Evolutionary conservation across 805 yeast genomes (phyloP).

Genomic region (Starmerella powellii): DNA sequence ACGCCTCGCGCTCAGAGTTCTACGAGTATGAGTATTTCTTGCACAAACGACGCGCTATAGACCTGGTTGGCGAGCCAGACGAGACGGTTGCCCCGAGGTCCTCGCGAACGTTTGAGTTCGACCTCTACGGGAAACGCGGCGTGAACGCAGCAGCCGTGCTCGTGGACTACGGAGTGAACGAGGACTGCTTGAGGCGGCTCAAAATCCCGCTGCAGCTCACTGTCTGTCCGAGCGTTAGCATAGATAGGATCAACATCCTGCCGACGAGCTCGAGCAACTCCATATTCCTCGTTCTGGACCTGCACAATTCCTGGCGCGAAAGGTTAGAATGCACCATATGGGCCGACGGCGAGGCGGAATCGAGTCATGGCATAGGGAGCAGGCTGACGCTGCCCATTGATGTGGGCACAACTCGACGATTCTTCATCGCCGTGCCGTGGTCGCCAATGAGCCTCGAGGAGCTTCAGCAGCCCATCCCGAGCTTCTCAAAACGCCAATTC

Average conservation of each 20-base stretch:
- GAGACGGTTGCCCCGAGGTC: constrained; percentile 27
- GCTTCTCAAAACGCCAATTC: constrained; percentile 57
- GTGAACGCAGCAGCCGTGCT: constrained; percentile 52
- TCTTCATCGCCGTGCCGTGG: constrained; percentile 59
- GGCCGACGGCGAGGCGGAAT: constrained; percentile 6
- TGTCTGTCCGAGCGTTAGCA: constrained; percentile 59
- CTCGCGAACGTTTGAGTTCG: constrained; percentile 41
- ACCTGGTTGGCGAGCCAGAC: constrained; percentile 9
- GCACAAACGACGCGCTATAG: constrained; percentile 28
- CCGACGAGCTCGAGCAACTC: constrained; percentile 29
- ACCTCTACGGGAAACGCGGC: constrained; percentile 60
- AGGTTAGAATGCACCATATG: constrained; percentile 24
- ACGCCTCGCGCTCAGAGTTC: constrained; percentile 45
- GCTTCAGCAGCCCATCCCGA: constrained; percentile 50
- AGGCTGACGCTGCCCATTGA: constrained; percentile 16
- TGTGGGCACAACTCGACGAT: constrained; percentile 41
- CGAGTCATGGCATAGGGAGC: neutral
- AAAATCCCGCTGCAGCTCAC: constrained; percentile 59
- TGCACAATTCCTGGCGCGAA: constrained; percentile 71
- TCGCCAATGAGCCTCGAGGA: constrained; percentile 35
- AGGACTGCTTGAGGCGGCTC: constrained; percentile 41
- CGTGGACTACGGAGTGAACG: constrained; percentile 41
- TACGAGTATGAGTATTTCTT: constrained; percentile 66
- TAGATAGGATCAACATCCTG: constrained; percentile 63
- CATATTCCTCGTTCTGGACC: constrained; percentile 57